Base-by-base conservation (phyloP, 2,329 filamentous ascomycete species). In the Sclerotinia trifoliorum region DNA sequence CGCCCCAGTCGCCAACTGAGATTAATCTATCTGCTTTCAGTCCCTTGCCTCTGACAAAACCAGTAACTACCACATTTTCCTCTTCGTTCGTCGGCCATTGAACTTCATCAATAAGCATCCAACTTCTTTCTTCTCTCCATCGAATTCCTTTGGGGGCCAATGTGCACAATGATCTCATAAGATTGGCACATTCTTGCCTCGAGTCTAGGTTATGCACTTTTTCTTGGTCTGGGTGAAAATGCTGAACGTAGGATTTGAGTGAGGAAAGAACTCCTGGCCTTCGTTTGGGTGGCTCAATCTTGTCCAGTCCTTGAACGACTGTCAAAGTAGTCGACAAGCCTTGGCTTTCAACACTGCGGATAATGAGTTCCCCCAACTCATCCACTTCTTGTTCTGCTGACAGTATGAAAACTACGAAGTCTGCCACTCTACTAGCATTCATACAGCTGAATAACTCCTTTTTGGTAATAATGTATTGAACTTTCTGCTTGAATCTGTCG, bases 61-160 rank as follows among this genome's bases (percentile, higher is more conserved):
- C 95, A 0, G 92, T 96, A 54, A 99, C 77, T 10, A 94, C 81
- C 11, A 92, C 90, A 54, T 88, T 82, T n/a, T 86, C 84, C 1
- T 84, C 82, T 15, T 84, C 83, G 5, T 80, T 83, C 39, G 86
- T 83, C 15, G 87, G 84, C 84, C 93, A 96, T 73, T 86, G 81
- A 65, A 97, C 83, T 39, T 94, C 86, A 72, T 99, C 95, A 5
- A 94, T 87, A 68, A 97, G 81, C 90, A 99, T 92, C 92, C 95
- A 99, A 75, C 93, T 96, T 73, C 95, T 86, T 72, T 97, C 93
- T 65, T 99, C 95, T 74, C 95, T 88, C 95, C 95, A 99, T 71
- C 90, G 84, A n/a, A 99, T 87, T 0, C 95, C 95, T 81, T 96
- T 98, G 15, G 95, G 94, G 55, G 90, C 93, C 48, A 91, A 93